Evolutionary conservation across 331 rosid species (phyloP).

Genomic region (Cucumis variabilis): DNA sequence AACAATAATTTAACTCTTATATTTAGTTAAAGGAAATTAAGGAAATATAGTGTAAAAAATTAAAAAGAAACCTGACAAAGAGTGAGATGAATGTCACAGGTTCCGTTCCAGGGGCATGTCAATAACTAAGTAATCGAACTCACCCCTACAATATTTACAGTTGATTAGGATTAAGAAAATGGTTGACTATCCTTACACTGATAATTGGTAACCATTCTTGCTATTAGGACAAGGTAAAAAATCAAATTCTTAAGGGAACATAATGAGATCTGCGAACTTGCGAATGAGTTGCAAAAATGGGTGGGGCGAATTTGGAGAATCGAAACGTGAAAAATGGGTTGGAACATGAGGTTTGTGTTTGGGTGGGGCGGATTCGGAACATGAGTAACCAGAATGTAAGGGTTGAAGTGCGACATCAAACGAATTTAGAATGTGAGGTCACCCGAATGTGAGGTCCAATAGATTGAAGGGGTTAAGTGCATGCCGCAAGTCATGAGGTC

Average conservation of each 20-base stretch:
- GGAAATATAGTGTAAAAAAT: neutral
- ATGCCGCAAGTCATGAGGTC: too few species aligned
- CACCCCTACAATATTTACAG: constrained; percentile 70
- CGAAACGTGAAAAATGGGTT: too few species aligned
- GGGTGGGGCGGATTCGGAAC: too few species aligned
- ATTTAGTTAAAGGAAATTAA: neutral
- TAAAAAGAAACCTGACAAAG: constrained; percentile 82
- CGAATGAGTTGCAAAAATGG: too few species aligned
- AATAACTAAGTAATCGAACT: constrained; percentile 90
- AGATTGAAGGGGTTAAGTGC: too few species aligned
- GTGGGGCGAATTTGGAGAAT: too few species aligned
- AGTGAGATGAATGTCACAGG: constrained; percentile 98
- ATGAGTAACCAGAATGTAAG: too few species aligned
- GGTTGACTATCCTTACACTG: neutral
- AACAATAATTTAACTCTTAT: constrained; percentile 19
- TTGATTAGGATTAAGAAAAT: constrained; percentile 18
- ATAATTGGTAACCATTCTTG: neutral
- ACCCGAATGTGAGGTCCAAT: too few species aligned
- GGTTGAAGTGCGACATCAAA: too few species aligned
- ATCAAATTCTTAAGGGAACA: neutral
- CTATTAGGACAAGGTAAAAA: neutral
- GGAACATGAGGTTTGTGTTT: too few species aligned
- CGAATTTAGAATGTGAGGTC: too few species aligned
- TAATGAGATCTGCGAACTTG: too few species aligned
- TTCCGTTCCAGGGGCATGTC: constrained; percentile 97